Evolutionary conservation across 2,329 filamentous ascomycete genomes (phyloP).

Genomic region (Hypomyces perniciosus): DNA sequence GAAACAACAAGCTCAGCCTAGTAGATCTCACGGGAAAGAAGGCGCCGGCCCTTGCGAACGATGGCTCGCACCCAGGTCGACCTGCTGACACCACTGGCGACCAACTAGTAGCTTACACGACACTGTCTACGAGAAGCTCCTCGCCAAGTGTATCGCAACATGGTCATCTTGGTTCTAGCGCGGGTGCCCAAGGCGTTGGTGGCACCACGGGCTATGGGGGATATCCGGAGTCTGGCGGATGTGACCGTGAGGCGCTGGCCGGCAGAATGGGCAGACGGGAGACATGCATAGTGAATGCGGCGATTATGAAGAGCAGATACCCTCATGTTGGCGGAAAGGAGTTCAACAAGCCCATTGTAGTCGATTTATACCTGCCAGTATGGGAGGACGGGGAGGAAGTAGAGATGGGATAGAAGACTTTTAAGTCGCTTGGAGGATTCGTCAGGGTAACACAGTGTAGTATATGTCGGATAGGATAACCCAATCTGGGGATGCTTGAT

Average conservation of each 20-base stretch:
- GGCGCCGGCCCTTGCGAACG: slow-evolving; percentile 39
- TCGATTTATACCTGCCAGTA: slow-evolving; percentile 68
- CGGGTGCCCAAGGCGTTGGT: slow-evolving; percentile 9
- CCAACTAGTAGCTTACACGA: slow-evolving; percentile 2
- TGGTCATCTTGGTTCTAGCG: slow-evolving; percentile 12
- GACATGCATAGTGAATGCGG: slow-evolving; percentile 76
- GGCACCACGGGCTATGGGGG: slow-evolving; percentile 14
- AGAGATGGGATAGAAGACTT: neutral
- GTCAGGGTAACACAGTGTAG: too few species aligned
- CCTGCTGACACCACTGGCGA: neutral
- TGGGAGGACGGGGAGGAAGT: slow-evolving; percentile 18
- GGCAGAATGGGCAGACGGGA: slow-evolving; percentile 48
- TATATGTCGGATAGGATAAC: too few species aligned
- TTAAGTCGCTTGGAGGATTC: too few species aligned
- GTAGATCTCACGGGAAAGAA: slow-evolving; percentile 52
- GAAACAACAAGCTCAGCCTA: slow-evolving; percentile 53
- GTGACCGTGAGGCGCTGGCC: slow-evolving; percentile 35
- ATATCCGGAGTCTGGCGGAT: slow-evolving; percentile 34
- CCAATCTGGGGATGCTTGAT: too few species aligned
- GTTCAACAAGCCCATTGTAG: slow-evolving; percentile 76
- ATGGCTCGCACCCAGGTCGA: slow-evolving; percentile 31
- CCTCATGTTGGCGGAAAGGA: slow-evolving; percentile 56
- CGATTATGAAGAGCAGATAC: slow-evolving; percentile 63
- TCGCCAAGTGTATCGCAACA: neutral
- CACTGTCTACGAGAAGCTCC: neutral